A percentile compares a stretch with the other conserved stretches of the same genome.
These are phyloP conservation scores for Sanghuangporus sanghuang DNA, from an alignment of 1,284 basidiomycete genomes.

Conservation along the genomic window DNA sequence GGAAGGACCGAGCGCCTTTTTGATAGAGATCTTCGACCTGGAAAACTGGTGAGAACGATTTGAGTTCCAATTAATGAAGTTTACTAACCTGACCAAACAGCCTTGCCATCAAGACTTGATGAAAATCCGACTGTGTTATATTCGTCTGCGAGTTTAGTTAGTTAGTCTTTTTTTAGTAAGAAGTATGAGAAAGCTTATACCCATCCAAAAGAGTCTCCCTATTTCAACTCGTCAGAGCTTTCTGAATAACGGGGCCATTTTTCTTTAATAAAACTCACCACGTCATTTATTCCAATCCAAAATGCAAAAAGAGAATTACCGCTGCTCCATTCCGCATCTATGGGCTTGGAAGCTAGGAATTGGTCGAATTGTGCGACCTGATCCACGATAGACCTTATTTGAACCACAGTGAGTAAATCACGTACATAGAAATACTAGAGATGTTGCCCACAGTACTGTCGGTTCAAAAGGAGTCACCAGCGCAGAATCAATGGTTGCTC, in stretches of 20 bases:
- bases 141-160: conserved; percentile 37
- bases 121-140: conserved; percentile 46
- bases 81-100: conserved; percentile 48
- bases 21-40: conserved; percentile 51
- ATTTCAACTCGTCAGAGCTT: background rate
- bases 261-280: conserved; percentile 34
- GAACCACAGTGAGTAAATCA: background rate
- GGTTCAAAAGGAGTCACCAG: conserved; percentile 52
- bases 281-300: conserved; percentile 66
- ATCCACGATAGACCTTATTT: conserved; percentile 52
- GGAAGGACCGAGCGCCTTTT: conserved; percentile 54
- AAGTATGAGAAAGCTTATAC: background rate
- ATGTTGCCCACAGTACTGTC: conserved; percentile 43
- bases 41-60: background rate
- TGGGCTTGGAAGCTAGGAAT: conserved; percentile 45
- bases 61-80: background rate
- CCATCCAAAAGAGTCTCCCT: conserved; percentile 50
- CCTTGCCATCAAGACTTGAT: conserved; percentile 45
- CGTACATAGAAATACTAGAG: background rate
- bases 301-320: conserved; percentile 53
- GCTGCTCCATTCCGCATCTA: conserved; percentile 47
- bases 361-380: conserved; percentile 54
- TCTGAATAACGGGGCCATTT: background rate
- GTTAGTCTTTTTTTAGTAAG: background rate
- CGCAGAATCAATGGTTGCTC: conserved; percentile 58